Conservation (phyloP, 768 basidiomycete species). For the Suillus discolor region DNA sequence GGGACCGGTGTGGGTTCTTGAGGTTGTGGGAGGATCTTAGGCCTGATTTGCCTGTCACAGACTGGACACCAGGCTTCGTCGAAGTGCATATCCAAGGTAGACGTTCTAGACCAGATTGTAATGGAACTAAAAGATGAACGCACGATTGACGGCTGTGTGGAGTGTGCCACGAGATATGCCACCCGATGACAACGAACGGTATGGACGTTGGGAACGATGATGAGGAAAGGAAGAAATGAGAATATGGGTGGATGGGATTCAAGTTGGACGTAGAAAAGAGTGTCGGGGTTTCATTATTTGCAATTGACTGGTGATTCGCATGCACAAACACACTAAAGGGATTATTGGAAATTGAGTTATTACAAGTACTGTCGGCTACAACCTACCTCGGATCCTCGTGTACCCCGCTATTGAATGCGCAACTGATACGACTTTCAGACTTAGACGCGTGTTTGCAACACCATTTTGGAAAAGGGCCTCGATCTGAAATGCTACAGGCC, state of each 20-base stretch:
- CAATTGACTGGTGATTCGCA: conserved; percentile 33
- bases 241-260: conserved; percentile 25
- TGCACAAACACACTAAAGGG: conserved; percentile 15
- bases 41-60: conserved; percentile 77
- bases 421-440: too few species aligned
- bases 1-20: conserved; percentile 26
- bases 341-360: too few species aligned
- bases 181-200: neutral
- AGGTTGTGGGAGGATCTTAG: conserved; percentile 49
- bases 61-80: conserved; percentile 82
- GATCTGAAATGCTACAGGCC: conserved; percentile 77
- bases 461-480: conserved; percentile 69
- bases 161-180: neutral
- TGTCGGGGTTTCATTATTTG: conserved; percentile 39
- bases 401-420: too few species aligned
- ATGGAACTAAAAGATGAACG: conserved; percentile 18
- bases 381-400: too few species aligned
- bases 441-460: conserved; percentile 50
- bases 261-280: conserved; percentile 23
- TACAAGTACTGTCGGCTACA: too few species aligned
- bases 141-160: conserved; percentile 14
- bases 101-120: conserved; percentile 4
- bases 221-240: conserved; percentile 23
- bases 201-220: neutral
- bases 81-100: conserved; percentile 40